Evolutionary conservation across 192 early-diverging fungal species (phyloP).

Genomic region (Gamsiella multidivaricata): DNA sequence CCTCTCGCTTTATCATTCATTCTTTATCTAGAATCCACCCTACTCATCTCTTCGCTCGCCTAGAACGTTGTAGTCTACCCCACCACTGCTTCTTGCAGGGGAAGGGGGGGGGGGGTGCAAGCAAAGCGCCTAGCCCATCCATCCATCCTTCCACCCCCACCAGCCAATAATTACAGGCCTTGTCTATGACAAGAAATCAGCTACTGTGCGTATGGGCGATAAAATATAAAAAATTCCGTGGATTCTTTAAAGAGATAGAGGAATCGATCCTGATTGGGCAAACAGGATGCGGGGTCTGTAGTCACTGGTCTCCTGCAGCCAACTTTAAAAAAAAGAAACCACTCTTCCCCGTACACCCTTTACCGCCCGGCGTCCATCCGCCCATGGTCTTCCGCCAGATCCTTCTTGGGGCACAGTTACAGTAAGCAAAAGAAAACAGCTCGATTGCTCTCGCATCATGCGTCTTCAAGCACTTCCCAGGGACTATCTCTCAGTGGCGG

Average conservation of each 20-base stretch:
- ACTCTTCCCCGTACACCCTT: too few species aligned
- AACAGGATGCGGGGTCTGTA: not conserved
- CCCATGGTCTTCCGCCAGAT: not conserved
- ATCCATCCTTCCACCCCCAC: not conserved
- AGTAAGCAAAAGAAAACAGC: too few species aligned
- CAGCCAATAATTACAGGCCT: not conserved
- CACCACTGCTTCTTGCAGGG: too few species aligned
- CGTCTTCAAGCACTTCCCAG: not conserved
- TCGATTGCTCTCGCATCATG: too few species aligned
- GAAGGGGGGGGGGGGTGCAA: too few species aligned
- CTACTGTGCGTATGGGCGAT: not conserved
- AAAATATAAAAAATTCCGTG: not conserved
- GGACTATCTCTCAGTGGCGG: not conserved
- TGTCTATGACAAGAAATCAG: not conserved
- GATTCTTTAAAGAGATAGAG: constrained; percentile 1
- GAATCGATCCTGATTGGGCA: constrained; percentile 4
- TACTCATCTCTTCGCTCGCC: too few species aligned
- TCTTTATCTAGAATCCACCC: too few species aligned
- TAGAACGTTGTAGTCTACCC: too few species aligned
- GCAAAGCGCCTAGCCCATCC: too few species aligned
- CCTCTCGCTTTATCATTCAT: too few species aligned
- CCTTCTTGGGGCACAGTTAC: too few species aligned
- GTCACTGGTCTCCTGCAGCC: constrained; percentile 6
- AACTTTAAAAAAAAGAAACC: not conserved
- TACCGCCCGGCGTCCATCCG: too few species aligned